These are phyloP conservation scores for Litchi chinensis DNA, from an alignment of 345 rosid species.

Conservation along the genomic window DNA sequence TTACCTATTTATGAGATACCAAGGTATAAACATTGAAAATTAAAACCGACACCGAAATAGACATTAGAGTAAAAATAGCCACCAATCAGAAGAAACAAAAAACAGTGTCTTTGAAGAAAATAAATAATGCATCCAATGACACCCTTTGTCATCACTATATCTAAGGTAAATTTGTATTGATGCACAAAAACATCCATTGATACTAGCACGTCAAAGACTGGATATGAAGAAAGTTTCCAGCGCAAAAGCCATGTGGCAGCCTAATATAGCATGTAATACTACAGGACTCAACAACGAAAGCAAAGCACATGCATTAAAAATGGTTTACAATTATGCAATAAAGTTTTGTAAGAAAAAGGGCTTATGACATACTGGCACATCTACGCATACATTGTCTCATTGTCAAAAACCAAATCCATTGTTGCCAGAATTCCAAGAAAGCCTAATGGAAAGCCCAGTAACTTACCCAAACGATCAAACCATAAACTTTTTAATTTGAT, in stretches of 20 bases:
- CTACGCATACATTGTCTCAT: background rate
- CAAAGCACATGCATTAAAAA: background rate
- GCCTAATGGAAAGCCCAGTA: background rate
- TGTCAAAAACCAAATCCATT: background rate
- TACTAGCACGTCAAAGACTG: background rate
- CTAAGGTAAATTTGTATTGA: background rate
- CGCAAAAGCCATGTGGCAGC: background rate
- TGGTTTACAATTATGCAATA: background rate
- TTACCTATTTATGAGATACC: background rate
- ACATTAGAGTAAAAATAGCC: background rate
- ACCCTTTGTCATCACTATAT: background rate
- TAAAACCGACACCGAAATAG: background rate
- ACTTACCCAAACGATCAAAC: background rate
- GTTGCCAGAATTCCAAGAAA: constrained; percentile 3
- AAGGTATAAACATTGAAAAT: constrained; percentile 5
- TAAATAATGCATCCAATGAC: background rate
- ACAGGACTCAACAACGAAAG: background rate
- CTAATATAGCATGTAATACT: background rate
- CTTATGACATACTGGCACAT: background rate
- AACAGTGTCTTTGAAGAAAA: background rate
- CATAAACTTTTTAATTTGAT: too few relatives aligned
- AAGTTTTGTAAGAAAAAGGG: background rate
- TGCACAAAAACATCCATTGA: background rate
- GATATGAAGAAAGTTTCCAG: background rate
- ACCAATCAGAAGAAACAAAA: constrained; percentile 4